These are phyloP conservation scores for Cercospora sojina DNA, from an alignment of 2,329 filamentous ascomycete genomes.

Conservation along the genomic window DNA sequence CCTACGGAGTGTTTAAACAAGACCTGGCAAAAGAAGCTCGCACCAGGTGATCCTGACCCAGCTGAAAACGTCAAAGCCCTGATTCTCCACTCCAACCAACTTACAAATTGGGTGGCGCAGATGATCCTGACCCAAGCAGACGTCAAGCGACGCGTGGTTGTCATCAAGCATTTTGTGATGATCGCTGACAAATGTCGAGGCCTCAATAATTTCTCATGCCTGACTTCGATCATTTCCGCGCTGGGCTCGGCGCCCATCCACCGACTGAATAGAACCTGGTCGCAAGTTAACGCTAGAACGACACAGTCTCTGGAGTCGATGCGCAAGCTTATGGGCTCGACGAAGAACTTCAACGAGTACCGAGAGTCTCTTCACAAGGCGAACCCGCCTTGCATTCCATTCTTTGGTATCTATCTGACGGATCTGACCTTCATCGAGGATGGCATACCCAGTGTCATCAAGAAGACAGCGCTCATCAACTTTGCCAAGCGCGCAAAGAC, in stretches of 20 bases:
- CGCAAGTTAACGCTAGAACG: slow-evolving; percentile 83
- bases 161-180: slow-evolving; percentile 97
- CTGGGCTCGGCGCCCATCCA: slow-evolving; percentile 93
- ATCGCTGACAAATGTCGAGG: slow-evolving; percentile 95
- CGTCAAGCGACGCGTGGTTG: slow-evolving; percentile 91
- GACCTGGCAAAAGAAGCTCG: slow-evolving; percentile 96
- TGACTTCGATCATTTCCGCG: slow-evolving; percentile 97
- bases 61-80: slow-evolving; percentile 93
- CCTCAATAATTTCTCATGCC: slow-evolving; percentile 94
- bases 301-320: slow-evolving; percentile 80
- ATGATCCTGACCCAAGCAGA: slow-evolving; percentile 97
- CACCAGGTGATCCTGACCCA: slow-evolving; percentile 75
- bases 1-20: slow-evolving; percentile 96
- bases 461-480: slow-evolving; percentile 95
- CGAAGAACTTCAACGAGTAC: slow-evolving; percentile 97
- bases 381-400: slow-evolving; percentile 95
- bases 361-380: slow-evolving; percentile 87
- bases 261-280: slow-evolving; percentile 90
- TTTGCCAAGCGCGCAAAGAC: slow-evolving; percentile 98
- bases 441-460: slow-evolving; percentile 92
- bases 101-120: slow-evolving; percentile 99
- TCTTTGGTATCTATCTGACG: slow-evolving; percentile 98
- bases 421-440: slow-evolving; percentile 99
- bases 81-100: slow-evolving; percentile 95
- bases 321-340: slow-evolving; percentile 93